phyloP scores from a whole-genome alignment of 2,329 filamentous ascomycete genomes.

The Pestalotiopsis sp. region DNA sequence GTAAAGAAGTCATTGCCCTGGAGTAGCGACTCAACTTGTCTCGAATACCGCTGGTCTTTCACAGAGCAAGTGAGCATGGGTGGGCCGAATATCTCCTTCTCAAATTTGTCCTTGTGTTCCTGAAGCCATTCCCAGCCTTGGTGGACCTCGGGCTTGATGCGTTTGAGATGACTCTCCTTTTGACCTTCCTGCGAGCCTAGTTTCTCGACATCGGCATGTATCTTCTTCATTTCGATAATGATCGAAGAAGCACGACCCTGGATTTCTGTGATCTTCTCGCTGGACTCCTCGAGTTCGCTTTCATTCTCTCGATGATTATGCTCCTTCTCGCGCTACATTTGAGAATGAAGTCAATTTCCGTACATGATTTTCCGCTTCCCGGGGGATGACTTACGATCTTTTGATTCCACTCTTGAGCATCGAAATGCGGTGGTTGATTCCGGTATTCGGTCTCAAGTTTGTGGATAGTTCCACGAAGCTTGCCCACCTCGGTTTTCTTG shows the following conservation, averaged over 20 bases:
- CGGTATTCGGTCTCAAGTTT: conserved; percentile 65
- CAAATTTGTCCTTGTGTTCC: conserved; percentile 68
- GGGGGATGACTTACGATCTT: conserved; percentile 61
- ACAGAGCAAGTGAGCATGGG: conserved; percentile 80
- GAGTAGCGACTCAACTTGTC: conserved; percentile 56
- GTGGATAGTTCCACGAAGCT: conserved; percentile 60
- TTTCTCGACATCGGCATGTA: conserved; percentile 53
- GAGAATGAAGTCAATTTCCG: not conserved
- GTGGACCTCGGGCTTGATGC: conserved; percentile 63
- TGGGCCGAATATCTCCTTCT: conserved; percentile 78
- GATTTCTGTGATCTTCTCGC: conserved; percentile 38
- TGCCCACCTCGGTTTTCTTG: conserved; percentile 41
- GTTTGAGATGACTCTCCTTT: conserved; percentile 67
- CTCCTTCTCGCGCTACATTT: conserved; percentile 60
- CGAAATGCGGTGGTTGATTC: conserved; percentile 67
- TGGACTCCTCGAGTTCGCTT: conserved; percentile 39
- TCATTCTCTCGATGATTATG: conserved; percentile 56
- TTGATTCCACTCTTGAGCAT: conserved; percentile 71
- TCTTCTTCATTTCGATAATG: conserved; percentile 37
- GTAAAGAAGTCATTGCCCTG: conserved; percentile 57
- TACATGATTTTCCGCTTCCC: not conserved
- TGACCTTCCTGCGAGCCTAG: conserved; percentile 78
- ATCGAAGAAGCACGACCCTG: conserved; percentile 44
- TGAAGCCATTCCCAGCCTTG: conserved; percentile 83
- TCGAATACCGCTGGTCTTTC: conserved; percentile 68